Percentiles rank a stretch among this genome's conserved stretches.
Evolutionary conservation across 164 flowering plant species (phyloP).

Genomic region (Santalum album): DNA sequence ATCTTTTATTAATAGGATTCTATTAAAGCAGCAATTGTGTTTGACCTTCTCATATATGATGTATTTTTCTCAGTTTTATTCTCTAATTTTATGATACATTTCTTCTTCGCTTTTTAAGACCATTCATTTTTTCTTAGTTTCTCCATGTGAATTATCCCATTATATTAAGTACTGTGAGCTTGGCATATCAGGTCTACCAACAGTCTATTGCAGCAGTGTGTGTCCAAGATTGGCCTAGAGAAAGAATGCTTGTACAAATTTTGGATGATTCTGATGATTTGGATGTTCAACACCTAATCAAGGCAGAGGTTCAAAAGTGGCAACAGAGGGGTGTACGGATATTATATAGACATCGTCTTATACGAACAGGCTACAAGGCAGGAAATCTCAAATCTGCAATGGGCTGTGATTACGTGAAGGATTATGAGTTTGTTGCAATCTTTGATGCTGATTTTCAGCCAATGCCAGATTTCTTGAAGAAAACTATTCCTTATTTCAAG

Average conservation of each 20-base stretch:
- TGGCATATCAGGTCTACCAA: conserved; percentile 69
- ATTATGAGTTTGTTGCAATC: conserved; percentile 93
- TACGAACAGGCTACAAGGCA: conserved; percentile 93
- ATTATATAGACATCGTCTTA: conserved; percentile 78
- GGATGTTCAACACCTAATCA: conserved; percentile 69
- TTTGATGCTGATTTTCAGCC: conserved; percentile 99
- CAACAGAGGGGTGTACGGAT: conserved; percentile 82
- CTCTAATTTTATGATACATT: too few species aligned
- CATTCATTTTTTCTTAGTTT: too few species aligned
- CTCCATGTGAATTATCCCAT: neutral
- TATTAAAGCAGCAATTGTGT: too few species aligned
- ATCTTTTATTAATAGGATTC: too few species aligned
- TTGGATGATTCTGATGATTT: conserved; percentile 89
- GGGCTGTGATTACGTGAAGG: conserved; percentile 87
- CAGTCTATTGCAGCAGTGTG: conserved; percentile 92
- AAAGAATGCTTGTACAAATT: conserved; percentile 84
- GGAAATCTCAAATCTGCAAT: conserved; percentile 97
- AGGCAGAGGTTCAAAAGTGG: conserved; percentile 90
- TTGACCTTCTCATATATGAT: too few species aligned
- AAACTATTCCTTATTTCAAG: conserved; percentile 88
- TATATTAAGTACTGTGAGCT: neutral
- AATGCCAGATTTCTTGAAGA: conserved; percentile 82
- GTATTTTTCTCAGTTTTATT: too few species aligned
- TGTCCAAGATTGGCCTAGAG: conserved; percentile 86
- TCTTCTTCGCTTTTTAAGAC: neutral